Conservation (phyloP, 2,329 filamentous ascomycete genomes). For the Akanthomyces uredinophilus region DNA sequence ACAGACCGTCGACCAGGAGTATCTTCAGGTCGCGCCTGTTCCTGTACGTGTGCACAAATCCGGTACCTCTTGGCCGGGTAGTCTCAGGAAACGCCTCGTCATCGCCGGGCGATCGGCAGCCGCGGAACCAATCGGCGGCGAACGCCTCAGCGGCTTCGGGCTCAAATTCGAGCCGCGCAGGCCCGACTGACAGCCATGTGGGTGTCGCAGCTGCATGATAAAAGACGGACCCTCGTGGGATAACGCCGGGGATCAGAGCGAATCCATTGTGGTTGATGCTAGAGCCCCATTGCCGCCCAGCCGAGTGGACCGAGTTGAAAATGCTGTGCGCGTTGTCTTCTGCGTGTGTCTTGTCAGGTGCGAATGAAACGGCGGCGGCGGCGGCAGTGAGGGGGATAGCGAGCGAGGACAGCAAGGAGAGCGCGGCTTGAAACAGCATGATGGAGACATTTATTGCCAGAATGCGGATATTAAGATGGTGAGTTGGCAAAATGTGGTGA, state of each 20-base stretch:
- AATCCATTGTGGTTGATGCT: slow-evolving; percentile 60
- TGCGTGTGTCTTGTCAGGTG: too few relatives aligned
- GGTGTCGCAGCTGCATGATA: slow-evolving; percentile 53
- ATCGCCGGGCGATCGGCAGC: background rate
- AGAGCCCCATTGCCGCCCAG: slow-evolving; percentile 58
- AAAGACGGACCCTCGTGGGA: slow-evolving; percentile 49
- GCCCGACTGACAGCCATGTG: slow-evolving; percentile 42
- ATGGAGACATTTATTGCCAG: too few relatives aligned
- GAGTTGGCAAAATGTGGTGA: too few relatives aligned
- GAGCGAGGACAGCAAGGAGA: too few relatives aligned
- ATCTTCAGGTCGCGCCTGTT: slow-evolving; percentile 54
- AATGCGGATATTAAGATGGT: too few relatives aligned
- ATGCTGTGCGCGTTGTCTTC: slow-evolving; percentile 50
- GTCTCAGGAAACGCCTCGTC: background rate
- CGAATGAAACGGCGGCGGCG: too few relatives aligned
- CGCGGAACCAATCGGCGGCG: slow-evolving; percentile 37
- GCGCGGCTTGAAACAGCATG: too few relatives aligned
- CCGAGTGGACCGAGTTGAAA: slow-evolving; percentile 58
- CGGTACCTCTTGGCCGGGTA: slow-evolving; percentile 11
- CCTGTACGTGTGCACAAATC: slow-evolving; percentile 62
- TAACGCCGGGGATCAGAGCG: slow-evolving; percentile 52
- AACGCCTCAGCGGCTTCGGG: slow-evolving; percentile 67
- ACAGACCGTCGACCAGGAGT: slow-evolving; percentile 66
- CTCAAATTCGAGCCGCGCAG: slow-evolving; percentile 73
- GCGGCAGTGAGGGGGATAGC: too few relatives aligned